Evolutionary conservation across 768 basidiomycete genomes (phyloP).

Genomic region (Phanerochaete carnosa): DNA sequence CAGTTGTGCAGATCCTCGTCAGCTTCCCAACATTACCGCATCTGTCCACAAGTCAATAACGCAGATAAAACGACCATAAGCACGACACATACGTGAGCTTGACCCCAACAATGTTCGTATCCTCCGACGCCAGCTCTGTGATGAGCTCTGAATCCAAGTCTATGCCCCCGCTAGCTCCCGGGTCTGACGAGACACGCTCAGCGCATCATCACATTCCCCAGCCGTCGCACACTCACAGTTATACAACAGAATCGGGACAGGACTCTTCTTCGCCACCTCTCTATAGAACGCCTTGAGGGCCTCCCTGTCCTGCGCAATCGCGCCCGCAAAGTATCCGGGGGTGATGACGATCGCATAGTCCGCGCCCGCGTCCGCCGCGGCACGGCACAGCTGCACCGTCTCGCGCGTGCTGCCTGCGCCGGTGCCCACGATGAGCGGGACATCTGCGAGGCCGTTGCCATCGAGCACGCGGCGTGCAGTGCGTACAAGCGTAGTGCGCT

Average conservation of each 20-base stretch:
- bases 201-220: slow-evolving; percentile 10
- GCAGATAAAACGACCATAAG: background rate
- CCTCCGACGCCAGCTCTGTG: slow-evolving; percentile 70
- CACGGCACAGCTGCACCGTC: slow-evolving; percentile 68
- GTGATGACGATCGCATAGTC: slow-evolving; percentile 85
- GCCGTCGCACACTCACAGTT: slow-evolving; percentile 59
- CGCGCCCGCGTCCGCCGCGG: slow-evolving; percentile 83
- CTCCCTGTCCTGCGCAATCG: slow-evolving; percentile 50
- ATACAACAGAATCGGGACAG: slow-evolving; percentile 86
- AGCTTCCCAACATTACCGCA: slow-evolving; percentile 93
- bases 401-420: slow-evolving; percentile 82
- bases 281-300: slow-evolving; percentile 79
- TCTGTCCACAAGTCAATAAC: slow-evolving; percentile 33
- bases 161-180: slow-evolving; percentile 84
- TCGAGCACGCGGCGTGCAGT: slow-evolving; percentile 66
- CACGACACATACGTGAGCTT: slow-evolving; percentile 73
- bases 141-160: slow-evolving; percentile 90
- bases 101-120: slow-evolving; percentile 78
- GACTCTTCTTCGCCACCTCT: slow-evolving; percentile 75
- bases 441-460: slow-evolving; percentile 46
- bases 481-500: slow-evolving; percentile 26
- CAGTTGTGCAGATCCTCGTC: slow-evolving; percentile 72
- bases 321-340: slow-evolving; percentile 85
- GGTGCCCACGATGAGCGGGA: slow-evolving; percentile 80
- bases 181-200: slow-evolving; percentile 46